Evolutionary conservation across 306 rosid species (phyloP), one percentile per base, ranked within the genome.

Genomic region (Cyclanthera cordifolia): DNA sequence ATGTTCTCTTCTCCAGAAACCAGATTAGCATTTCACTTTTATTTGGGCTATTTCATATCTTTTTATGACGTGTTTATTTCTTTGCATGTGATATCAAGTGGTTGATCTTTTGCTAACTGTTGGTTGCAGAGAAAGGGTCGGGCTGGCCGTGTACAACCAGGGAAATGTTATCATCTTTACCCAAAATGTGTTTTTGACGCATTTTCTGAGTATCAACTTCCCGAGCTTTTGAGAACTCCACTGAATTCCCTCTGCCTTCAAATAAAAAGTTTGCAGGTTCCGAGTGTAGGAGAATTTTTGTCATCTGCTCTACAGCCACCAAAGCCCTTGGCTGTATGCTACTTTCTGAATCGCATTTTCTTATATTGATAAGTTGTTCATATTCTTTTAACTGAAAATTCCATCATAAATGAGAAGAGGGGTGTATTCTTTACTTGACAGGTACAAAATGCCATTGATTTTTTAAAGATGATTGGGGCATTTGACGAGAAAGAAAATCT

Each of bases 111-210:
- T 61, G 14, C 53, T 78, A 17, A 47, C 76, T 82, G 59, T 73
- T 78, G 78, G 77, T 75, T 82, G 70, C 97, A 93, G 95, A 89
- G 98, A 86, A 85, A 84, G 77, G 98, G 98, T 49, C 85, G 96
- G 84, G 98, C 98, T 53, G 98, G 98, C 49, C 98, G 96, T 67
- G 98, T 93, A 78, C 98, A 84, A 81, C 95, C 96, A 56, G 98
- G 95, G 17, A 90, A 89, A 82, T 86, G 96, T 79, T 93, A 83
- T 83, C 98, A 89, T 85, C 95, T 93, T 69, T 93, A 93, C 76
- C 94, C 96, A 45, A 84, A 50, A 75, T 89, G 95, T 79, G 96
- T 93, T 67, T 89, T 79, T 84, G 85, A 76, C 59, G 96, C 96
- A 21, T 93, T 93, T 85, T 80, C 96, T 17, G 96, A 93, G 84